Percentiles rank a stretch among this genome's conserved stretches.
Conservation (phyloP, 192 early-diverging fungal genomes). For the Pilobolus umbonatus region DNA sequence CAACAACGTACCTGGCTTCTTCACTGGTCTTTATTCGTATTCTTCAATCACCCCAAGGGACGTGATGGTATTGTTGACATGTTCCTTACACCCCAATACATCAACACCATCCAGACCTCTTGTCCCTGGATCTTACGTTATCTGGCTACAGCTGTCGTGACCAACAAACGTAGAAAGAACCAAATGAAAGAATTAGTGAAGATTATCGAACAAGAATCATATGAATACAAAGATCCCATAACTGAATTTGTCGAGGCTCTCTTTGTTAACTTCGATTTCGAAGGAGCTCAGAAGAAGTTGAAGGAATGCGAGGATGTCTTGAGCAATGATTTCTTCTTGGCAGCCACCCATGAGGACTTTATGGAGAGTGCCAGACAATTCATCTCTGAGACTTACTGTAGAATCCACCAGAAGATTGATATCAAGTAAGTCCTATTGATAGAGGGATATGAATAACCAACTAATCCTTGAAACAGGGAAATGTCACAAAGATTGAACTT, state of each 20-base stretch:
- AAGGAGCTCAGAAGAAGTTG: conserved; percentile 81
- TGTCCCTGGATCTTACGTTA: conserved; percentile 98
- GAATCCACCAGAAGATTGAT: conserved; percentile 95
- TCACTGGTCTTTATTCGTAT: conserved; percentile 97
- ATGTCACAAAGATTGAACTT: conserved; percentile 82
- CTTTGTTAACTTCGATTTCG: conserved; percentile 94
- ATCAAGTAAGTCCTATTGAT: too few species aligned
- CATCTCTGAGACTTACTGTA: conserved; percentile 96
- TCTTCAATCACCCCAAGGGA: conserved; percentile 97
- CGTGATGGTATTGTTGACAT: conserved; percentile 92
- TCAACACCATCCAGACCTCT: conserved; percentile 96
- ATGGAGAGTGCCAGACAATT: conserved; percentile 91
- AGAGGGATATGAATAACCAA: too few species aligned
- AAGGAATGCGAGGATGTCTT: conserved; percentile 86
- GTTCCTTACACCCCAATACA: conserved; percentile 86
- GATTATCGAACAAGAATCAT: conserved; percentile 81
- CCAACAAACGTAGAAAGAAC: conserved; percentile 82
- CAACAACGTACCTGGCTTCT: conserved; percentile 92
- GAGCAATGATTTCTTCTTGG: conserved; percentile 88
- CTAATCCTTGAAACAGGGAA: too few species aligned
- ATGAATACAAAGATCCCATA: conserved; percentile 85
- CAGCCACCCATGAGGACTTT: conserved; percentile 84
- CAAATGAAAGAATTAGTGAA: conserved; percentile 86
- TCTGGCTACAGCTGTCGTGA: conserved; percentile 85
- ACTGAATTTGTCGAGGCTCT: conserved; percentile 92